Base-by-base conservation (phyloP, 2,329 filamentous ascomycete genomes). In the Fusarium sp. region DNA sequence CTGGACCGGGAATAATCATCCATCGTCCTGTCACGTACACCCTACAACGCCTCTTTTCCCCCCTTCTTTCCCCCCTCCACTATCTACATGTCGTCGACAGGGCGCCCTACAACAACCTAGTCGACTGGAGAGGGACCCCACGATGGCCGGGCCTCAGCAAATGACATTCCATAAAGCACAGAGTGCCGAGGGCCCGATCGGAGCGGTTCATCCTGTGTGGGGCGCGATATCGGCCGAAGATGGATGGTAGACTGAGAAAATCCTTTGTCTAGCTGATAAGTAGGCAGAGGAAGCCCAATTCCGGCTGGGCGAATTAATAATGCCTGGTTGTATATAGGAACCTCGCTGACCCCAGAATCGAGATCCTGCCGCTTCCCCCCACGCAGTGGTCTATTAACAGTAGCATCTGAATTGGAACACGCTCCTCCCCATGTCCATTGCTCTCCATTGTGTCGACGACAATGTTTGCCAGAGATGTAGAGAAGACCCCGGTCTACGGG, bases 381-480 rank as follows among this genome's bases (percentile, higher is more conserved):
- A 27, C 9, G 40, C 44, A 53, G 49, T 25, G 51, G 51, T 56
- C 51, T 46, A 49, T 49, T 27, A 49, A 49, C 42, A 49, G 42
- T 49, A 61, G 60, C 53, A 50, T 55, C 42, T 33, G 18, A 72
- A 49, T 49, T 66, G 56, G 62, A 53, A 58, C 25, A 54, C 42
- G 13, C 18, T 25, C 51, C 51, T 23, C 18, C 49, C 49, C 53
- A 46, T 58, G 53, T 34, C 31, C 33, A 31, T n/a, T 42, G 20
- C 56, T 49, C 56, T 49, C 49, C 25, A 61, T 34, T 46, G 18
- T 42, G 49, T 64, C 51, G 16, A 68, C 46, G 18, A 68, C 63
- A 68, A 73, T 73, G 71, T 62, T 73, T 64, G 49, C 51, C 27
- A 64, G 58, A 44, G 71, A 72, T 58, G 65, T 64, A 62, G 67